Conservation (phyloP, 306 rosid species). For the Begonia fuchsioides region DNA sequence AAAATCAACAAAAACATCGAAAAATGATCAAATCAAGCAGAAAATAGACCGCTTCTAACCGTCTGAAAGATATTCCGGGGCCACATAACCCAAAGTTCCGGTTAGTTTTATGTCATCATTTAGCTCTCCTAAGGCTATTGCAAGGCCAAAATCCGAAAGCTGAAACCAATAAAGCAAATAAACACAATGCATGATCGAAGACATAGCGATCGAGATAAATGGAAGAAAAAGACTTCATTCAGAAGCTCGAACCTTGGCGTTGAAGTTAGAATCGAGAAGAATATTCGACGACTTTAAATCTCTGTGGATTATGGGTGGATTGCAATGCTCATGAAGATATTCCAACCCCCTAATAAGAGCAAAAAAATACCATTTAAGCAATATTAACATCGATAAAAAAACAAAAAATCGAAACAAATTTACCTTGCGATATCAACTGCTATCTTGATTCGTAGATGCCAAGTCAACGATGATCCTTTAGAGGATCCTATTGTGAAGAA, state of each 20-base stretch:
- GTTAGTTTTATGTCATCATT: slow-evolving; percentile 54
- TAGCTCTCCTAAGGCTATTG: slow-evolving; percentile 47
- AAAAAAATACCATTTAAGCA: slow-evolving; percentile 3
- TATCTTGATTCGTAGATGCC: slow-evolving; percentile 70
- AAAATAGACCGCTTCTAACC: slow-evolving; percentile 31
- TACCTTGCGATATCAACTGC: slow-evolving; percentile 81
- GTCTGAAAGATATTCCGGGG: slow-evolving; percentile 74
- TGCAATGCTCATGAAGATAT: slow-evolving; percentile 75
- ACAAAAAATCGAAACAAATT: slow-evolving; percentile 3
- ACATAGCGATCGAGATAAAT: no score
- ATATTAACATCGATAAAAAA: slow-evolving; percentile 3
- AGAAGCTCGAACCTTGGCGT: slow-evolving; percentile 54
- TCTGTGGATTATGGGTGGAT: slow-evolving; percentile 74
- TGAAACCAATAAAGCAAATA: slow-evolving; percentile 9
- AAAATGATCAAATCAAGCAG: neutral
- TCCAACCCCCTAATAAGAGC: slow-evolving; percentile 56
- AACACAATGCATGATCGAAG: no score
- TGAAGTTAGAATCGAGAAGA: slow-evolving; percentile 73
- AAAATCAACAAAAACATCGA: neutral
- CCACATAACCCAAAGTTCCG: slow-evolving; percentile 56
- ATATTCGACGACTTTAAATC: slow-evolving; percentile 60
- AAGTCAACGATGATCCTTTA: slow-evolving; percentile 50
- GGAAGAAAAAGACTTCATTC: neutral
- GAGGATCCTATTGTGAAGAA: slow-evolving; percentile 38
- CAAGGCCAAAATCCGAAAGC: slow-evolving; percentile 80